A percentile compares a stretch with the other conserved stretches of the same genome.
phyloP scores from a whole-genome alignment of 257 asterid species.

The Henckelia pumila region DNA sequence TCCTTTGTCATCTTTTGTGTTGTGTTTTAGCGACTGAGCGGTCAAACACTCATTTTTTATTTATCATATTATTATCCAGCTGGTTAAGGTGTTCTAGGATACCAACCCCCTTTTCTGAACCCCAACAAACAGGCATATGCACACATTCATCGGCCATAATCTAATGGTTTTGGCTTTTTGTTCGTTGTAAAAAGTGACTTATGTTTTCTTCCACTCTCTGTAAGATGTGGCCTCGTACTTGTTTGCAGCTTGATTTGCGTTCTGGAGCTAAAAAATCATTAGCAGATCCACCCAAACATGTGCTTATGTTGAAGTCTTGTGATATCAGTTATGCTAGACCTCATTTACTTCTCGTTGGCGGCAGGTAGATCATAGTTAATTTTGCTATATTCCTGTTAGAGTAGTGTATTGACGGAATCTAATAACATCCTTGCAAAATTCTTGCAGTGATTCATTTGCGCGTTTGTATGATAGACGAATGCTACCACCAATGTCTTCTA shows the following conservation, averaged over 20 bases:
- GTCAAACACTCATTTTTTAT: background rate
- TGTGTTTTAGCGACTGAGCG: background rate
- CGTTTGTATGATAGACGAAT: constrained; percentile 95
- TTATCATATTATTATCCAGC: background rate
- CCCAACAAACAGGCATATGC: background rate
- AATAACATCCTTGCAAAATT: constrained; percentile 26
- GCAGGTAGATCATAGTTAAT: constrained; percentile 56
- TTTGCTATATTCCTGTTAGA: constrained; percentile 17
- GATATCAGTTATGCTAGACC: constrained; percentile 91
- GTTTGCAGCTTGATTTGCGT: constrained; percentile 88
- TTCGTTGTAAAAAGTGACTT: background rate
- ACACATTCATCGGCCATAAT: background rate
- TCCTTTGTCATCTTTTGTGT: background rate
- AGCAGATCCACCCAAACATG: constrained; percentile 79
- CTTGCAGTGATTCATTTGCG: constrained; percentile 93
- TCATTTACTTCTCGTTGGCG: constrained; percentile 96
- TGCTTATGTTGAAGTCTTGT: constrained; percentile 82
- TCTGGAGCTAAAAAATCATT: constrained; percentile 82
- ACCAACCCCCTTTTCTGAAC: background rate
- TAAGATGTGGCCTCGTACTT: background rate
- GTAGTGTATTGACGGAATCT: constrained; percentile 11
- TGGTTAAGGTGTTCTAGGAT: constrained; percentile 2
- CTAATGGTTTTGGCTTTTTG: constrained; percentile 5
- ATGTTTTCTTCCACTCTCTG: constrained; percentile 7
- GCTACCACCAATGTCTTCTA: constrained; percentile 93